Base-by-base conservation (phyloP, 2,329 filamentous ascomycete species). In the Pestalotiopsis sp. region DNA sequence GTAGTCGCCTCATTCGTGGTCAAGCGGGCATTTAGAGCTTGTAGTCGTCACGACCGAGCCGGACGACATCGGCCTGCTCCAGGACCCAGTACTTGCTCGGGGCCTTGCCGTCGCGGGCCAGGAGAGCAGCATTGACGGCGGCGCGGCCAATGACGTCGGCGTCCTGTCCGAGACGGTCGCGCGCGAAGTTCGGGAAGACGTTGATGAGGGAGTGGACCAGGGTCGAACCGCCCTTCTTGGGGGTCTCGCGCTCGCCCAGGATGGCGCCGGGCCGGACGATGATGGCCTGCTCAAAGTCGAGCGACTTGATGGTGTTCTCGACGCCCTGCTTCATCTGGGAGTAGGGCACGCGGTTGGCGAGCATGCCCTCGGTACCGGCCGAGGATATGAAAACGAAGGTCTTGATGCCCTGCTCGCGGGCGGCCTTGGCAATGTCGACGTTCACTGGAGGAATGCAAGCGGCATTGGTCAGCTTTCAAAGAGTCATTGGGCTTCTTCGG, bases 271-370 rank as follows among this genome's bases (percentile, higher is more conserved):
- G 95, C 59, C 90, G 80, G 25, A 91, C 63, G 66, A 98, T 91
- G 67, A 97, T 87, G 4, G 90, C 91, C 72, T 92, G 89, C 64
- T 95, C 92, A 76, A 97, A 97, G 4, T 83, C 91, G 4, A 95
- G 81, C 57, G 82, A 87, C 78, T 89, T 88, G 69, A 97, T 87
- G 17, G 89, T 84, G 41, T 97, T 92, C 79, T 98, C 95, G 56
- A 97, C 89, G 74, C 96, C 93, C 27, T 89, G 90, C 85, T 98
- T 98, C 93, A 98, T 96, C 79, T 84, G 72, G 82, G 89, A 71
- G 81, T 86, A 81, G 75, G 84, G 81, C 78, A 88, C n/a, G 83
- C 84, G 65, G 80, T 80, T 62, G 58, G 73, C 64, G 40, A 82
- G 38, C 52, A 85, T 31, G 14, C 82, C 77, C 23, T 84, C 80